Base-by-base conservation (phyloP, 1,284 basidiomycete genomes). In the Pseudozyma thailandica region DNA sequence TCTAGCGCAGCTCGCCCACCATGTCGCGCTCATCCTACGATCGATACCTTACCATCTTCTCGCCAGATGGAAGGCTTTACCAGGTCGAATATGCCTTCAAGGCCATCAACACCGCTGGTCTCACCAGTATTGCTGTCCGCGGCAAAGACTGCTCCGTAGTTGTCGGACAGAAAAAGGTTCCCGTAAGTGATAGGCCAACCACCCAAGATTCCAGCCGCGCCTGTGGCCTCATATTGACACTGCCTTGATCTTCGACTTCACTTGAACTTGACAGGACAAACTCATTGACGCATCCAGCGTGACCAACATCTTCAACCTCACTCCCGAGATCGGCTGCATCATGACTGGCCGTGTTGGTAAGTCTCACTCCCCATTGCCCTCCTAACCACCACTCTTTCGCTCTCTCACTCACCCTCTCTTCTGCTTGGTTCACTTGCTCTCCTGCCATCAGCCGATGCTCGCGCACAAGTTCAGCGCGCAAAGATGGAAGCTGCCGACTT, bases 161-260 rank as follows among this genome's bases (percentile, higher is more conserved):
- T 38, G 93, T 97, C 79, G 97, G 94, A 10, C 96, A 99, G 86
- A 94, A 94, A 86, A 98, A 98, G 87, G 90, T 99, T 37, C 94
- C 95, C 23, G 33, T 35, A 35, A 35, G 33, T 35, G 33, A 16
- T 35, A 5, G n/a, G 5, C 33, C n/a, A n/a, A n/a, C n/a, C n/a
- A n/a, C n/a, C n/a, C n/a, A n/a, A n/a, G n/a, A n/a, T n/a, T n/a
- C n/a, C n/a, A n/a, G n/a, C n/a, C n/a, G n/a, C n/a, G n/a, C n/a
- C n/a, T n/a, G 15, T 31, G 30, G 30, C 30, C 7, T 31, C 30
- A 31, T 31, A 31, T 15, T 31, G 15, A 31, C 7, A 15, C 15
- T 15, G 7, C 7, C 15, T 15, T 31, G 30, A 31, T 31, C 30
- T 31, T 7, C 30, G 8, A 7, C 15, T 31, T 31, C 30, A 7